Percentiles rank a stretch among this genome's conserved stretches.
These are phyloP conservation scores for Chlamydomonas sp. DNA, from an alignment of 139 green algal species.

Conservation along the genomic window DNA sequence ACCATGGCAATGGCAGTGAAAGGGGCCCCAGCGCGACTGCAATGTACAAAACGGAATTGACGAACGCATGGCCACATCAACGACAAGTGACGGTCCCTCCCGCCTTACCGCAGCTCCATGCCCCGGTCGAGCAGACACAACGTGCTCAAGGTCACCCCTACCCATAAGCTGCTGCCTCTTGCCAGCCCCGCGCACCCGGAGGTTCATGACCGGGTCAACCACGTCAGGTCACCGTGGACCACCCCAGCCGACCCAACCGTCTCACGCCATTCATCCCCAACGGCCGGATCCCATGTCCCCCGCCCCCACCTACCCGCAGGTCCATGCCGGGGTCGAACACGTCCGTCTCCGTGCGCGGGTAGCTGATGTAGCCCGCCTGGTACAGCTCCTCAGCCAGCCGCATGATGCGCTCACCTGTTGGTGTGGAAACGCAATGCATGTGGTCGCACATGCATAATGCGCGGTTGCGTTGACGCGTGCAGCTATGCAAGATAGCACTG, in stretches of 20 bases:
- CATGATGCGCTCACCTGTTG: slow-evolving; percentile 86
- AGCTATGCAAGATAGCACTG: too few relatives aligned
- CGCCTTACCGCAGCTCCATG: too few relatives aligned
- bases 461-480: too few relatives aligned
- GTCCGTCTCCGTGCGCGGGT: slow-evolving; percentile 97
- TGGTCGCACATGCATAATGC: too few relatives aligned
- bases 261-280: neutral
- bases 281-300: neutral
- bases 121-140: too few relatives aligned
- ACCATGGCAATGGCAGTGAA: too few relatives aligned
- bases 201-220: neutral
- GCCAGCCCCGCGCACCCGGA: neutral
- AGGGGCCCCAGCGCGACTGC: too few relatives aligned
- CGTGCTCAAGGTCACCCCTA: too few relatives aligned
- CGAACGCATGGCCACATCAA: too few relatives aligned
- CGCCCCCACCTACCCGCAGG: slow-evolving; percentile 55
- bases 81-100: too few relatives aligned
- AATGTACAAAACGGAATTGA: too few relatives aligned
- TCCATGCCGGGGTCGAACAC: slow-evolving; percentile 83
- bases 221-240: neutral
- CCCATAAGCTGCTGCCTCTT: too few relatives aligned
- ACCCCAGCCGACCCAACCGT: neutral
- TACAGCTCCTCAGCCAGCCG: slow-evolving; percentile 98
- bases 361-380: slow-evolving; percentile 94
- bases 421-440: neutral